Evolutionary conservation across 345 rosid species (phyloP).

Genomic region (Alliaria petiolata): DNA sequence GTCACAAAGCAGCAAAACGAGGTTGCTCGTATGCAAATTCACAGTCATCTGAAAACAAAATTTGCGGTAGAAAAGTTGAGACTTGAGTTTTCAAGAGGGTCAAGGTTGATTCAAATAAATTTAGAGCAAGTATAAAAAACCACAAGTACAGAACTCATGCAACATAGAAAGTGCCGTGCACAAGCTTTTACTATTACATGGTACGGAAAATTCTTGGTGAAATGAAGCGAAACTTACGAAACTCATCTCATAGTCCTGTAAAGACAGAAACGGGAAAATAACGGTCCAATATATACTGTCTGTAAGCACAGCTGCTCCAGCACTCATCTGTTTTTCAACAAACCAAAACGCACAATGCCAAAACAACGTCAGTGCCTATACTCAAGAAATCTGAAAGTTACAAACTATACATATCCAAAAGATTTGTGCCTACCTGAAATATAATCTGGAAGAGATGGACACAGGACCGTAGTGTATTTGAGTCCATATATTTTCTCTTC

Average conservation of each 20-base stretch:
- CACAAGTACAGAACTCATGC: background rate
- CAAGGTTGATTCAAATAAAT: background rate
- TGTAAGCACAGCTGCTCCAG: conserved; percentile 65
- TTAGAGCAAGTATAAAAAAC: background rate
- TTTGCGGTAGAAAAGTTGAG: background rate
- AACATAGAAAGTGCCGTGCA: background rate
- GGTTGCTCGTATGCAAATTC: conserved; percentile 58
- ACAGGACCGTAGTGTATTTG: conserved; percentile 24
- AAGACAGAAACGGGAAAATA: conserved; percentile 61
- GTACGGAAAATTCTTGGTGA: background rate
- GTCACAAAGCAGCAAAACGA: conserved; percentile 54
- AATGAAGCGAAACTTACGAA: conserved; percentile 41
- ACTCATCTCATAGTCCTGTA: conserved; percentile 44
- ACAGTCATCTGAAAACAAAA: conserved; percentile 53
- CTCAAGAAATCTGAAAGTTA: background rate
- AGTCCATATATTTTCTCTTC: conserved; percentile 15
- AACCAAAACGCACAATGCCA: background rate
- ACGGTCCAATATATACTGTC: conserved; percentile 60
- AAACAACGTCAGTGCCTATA: background rate
- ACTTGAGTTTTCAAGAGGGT: background rate
- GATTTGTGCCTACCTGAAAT: conserved; percentile 46
- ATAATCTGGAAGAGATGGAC: conserved; percentile 52
- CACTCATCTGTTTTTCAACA: conserved; percentile 40
- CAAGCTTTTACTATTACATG: background rate
- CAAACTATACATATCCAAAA: background rate